Evolutionary conservation across 495 filamentous ascomycete species (phyloP), one percentile per base, ranked within the genome.

Genomic region (Penicillium silybi): DNA sequence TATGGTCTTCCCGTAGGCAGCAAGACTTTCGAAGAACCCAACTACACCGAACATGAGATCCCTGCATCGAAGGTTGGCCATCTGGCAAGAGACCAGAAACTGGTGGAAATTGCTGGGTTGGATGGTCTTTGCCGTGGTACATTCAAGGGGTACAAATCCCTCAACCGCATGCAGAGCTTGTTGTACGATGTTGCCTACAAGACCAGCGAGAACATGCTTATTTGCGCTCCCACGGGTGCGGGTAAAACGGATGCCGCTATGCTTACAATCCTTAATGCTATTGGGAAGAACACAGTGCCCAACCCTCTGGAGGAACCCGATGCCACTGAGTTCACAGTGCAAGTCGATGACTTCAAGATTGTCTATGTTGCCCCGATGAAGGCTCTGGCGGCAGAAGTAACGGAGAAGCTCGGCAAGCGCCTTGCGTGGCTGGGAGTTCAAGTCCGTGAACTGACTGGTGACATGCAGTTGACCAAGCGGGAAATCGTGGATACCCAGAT

Each of bases 191-290:
- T 99, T 3, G 93, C 92, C 2, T 99, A 99, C 70, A 86, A 86
- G 62, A 95, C 89, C 6, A 96, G 80, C 63, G 93, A 97, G 69
- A 99, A 99, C 64, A 96, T 99, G 92, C 79, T 99, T 27, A 93
- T 99, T 47, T 99, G 93, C 70, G 93, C 93, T 11, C 93, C 93
- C 1, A 99, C 93, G 53, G 93, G 93, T 83, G 93, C 93, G 41
- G 87, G 93, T 83, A 99, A 99, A 76, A 99, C 93, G 7, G 95
- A 99, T 62, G 95, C 91, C 1, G 93, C 93, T n/a, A 90, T 97
- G 89, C 76, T 99, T 50, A 89, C 93, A 0, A 88, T 99, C 44
- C 73, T 99, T 41, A 92, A 95, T 64, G 85, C 88, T 2, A 82
- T 99, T 50, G 80, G 84, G 19, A 92, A 95, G 66, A 92, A 97